These are phyloP conservation scores for Mycena olivaceomarginata DNA, from an alignment of 768 basidiomycete species.

Conservation along the genomic window DNA sequence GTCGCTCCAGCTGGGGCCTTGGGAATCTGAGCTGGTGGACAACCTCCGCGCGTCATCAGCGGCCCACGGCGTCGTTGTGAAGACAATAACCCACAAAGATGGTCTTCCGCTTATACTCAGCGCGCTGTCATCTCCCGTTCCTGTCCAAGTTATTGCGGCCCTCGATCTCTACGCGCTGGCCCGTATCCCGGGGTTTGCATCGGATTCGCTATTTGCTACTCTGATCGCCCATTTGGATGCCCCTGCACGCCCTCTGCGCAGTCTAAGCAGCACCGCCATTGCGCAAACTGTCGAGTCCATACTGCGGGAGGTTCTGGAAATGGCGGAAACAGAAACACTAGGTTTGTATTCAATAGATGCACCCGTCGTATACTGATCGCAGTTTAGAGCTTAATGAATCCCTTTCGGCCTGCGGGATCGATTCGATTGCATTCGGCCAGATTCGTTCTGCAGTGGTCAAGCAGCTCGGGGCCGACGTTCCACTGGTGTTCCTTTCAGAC, in stretches of 20 bases:
- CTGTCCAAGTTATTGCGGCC: conserved; percentile 49
- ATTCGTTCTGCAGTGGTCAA: conserved; percentile 55
- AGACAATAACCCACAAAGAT: conserved; percentile 37
- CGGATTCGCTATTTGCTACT: conserved; percentile 26
- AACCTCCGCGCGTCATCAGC: background rate
- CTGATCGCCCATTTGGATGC: conserved; percentile 21
- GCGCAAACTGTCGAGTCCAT: conserved; percentile 46
- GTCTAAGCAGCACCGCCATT: conserved; percentile 41
- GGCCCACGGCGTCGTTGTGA: conserved; percentile 20
- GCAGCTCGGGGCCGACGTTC: conserved; percentile 56
- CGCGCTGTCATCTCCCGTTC: conserved; percentile 33
- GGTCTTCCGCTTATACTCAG: conserved; percentile 50
- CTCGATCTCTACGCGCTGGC: conserved; percentile 29
- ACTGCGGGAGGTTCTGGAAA: conserved; percentile 52
- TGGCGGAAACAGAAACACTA: conserved; percentile 45
- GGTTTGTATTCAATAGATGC: conserved; percentile 42
- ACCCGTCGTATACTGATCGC: background rate
- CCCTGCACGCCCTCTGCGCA: background rate
- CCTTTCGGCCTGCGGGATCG: conserved; percentile 54
- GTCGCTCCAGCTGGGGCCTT: conserved; percentile 54
- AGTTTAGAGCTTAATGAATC: conserved; percentile 51
- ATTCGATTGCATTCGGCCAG: conserved; percentile 60
- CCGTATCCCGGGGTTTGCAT: conserved; percentile 10
- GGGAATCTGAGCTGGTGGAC: conserved; percentile 48
- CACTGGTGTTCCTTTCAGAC: conserved; percentile 56